Conservation (phyloP, 306 rosid species). For the Vachellia collinsii region DNA sequence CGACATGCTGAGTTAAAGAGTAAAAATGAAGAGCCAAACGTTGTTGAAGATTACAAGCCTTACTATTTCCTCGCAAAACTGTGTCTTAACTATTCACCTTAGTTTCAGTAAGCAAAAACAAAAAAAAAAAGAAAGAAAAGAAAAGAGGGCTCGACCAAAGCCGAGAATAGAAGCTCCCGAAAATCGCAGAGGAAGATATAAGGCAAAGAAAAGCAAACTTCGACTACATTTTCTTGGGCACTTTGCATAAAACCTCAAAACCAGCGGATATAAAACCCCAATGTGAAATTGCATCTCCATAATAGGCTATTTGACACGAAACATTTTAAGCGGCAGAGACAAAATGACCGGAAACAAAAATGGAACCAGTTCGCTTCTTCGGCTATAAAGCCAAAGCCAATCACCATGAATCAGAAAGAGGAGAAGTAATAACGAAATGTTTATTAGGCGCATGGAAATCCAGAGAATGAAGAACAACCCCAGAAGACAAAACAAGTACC, state of each 20-base stretch:
- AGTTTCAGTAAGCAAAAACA: conserved; percentile 33
- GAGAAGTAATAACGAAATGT: conserved; percentile 29
- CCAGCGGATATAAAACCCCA: conserved; percentile 25
- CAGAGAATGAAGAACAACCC: conserved; percentile 53
- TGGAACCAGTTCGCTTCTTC: conserved; percentile 34
- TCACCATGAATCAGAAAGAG: conserved; percentile 43
- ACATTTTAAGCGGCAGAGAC: conserved; percentile 48
- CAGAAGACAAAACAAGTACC: conserved; percentile 67
- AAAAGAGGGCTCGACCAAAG: conserved; percentile 13
- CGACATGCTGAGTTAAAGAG: conserved; percentile 44
- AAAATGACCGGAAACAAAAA: conserved; percentile 36
- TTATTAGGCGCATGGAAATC: conserved; percentile 35
- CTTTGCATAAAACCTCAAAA: conserved; percentile 27
- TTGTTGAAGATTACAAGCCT: conserved; percentile 47
- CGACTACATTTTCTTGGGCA: conserved; percentile 9
- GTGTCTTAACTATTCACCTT: conserved; percentile 36
- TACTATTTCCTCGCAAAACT: conserved; percentile 47
- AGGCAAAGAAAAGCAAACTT: conserved; percentile 3
- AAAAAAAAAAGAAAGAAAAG: neutral
- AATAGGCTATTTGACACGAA: conserved; percentile 37
- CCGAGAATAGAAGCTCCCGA: conserved; percentile 16
- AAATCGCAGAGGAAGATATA: conserved; percentile 22
- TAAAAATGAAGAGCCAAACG: conserved; percentile 41
- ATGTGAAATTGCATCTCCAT: conserved; percentile 35
- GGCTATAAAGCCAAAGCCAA: conserved; percentile 55